Conservation (phyloP, 371 early-diverging fungal genomes). For the Sporodiniella umbellata region DNA sequence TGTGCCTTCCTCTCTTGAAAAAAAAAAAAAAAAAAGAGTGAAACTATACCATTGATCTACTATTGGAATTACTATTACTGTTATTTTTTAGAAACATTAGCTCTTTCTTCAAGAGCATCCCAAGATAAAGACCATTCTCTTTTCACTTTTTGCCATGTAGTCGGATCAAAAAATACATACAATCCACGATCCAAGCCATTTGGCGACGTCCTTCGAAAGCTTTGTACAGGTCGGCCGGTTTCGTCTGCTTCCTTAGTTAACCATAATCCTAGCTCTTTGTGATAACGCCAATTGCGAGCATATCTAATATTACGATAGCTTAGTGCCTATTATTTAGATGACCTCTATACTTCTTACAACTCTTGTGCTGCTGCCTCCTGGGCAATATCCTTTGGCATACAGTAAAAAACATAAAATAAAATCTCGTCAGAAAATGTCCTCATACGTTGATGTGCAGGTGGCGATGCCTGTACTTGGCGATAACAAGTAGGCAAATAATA, state of each 20-base stretch:
- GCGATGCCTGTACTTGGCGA: slow-evolving; percentile 61
- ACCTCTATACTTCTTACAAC: slow-evolving; percentile 46
- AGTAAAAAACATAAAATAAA: slow-evolving; percentile 94
- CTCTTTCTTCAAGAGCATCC: slow-evolving; percentile 82
- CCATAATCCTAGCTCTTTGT: slow-evolving; percentile 87
- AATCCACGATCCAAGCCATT: slow-evolving; percentile 71
- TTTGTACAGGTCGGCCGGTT: slow-evolving; percentile 25
- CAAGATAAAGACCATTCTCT: slow-evolving; percentile 79
- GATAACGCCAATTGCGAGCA: slow-evolving; percentile 88
- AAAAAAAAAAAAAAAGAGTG: no score
- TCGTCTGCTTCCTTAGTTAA: slow-evolving; percentile 63
- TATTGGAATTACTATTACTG: no score
- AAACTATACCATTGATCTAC: no score
- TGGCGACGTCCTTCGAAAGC: slow-evolving; percentile 40
- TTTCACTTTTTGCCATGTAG: slow-evolving; percentile 76
- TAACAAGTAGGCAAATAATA: slow-evolving; percentile 78
- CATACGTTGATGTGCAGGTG: slow-evolving; percentile 69
- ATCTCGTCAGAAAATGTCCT: slow-evolving; percentile 82
- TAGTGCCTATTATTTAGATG: background rate
- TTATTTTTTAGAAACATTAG: background rate
- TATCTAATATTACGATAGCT: slow-evolving; percentile 33
- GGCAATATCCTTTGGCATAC: slow-evolving; percentile 80
- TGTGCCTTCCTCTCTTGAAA: no score
- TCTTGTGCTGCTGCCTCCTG: slow-evolving; percentile 94
- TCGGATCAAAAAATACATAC: slow-evolving; percentile 85